Percentiles rank a stretch among this genome's conserved stretches.
Evolutionary conservation across 2,329 filamentous ascomycete species (phyloP).

Genomic region (Boeremia exigua): DNA sequence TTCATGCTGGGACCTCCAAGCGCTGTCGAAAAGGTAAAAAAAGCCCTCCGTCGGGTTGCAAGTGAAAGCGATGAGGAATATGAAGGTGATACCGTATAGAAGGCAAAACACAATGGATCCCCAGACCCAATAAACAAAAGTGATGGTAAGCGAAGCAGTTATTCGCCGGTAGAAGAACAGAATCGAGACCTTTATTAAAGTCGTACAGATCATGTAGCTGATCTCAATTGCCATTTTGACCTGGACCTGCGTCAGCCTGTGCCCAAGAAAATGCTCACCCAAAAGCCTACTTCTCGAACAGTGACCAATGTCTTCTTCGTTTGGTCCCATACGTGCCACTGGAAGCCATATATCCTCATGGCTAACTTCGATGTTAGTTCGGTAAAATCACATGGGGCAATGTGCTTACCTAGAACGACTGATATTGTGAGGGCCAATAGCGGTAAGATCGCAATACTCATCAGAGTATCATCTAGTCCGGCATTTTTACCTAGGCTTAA

Average conservation of each 20-base stretch:
- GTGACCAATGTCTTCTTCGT: slow-evolving; percentile 28
- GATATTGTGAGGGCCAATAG: slow-evolving; percentile 41
- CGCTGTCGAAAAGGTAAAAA: slow-evolving; percentile 47
- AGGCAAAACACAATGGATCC: slow-evolving; percentile 48
- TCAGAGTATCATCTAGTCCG: slow-evolving; percentile 56
- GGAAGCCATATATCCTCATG: slow-evolving; percentile 37
- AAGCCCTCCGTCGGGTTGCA: slow-evolving; percentile 51
- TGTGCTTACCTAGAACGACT: slow-evolving; percentile 32
- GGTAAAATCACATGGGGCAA: no score
- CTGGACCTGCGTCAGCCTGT: slow-evolving; percentile 22
- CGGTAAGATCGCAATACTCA: slow-evolving; percentile 52
- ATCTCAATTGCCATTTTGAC: slow-evolving; percentile 40
- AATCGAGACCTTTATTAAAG: slow-evolving; percentile 43
- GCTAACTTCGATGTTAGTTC: slow-evolving; percentile 26
- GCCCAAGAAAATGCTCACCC: background rate
- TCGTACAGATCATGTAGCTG: slow-evolving; percentile 38
- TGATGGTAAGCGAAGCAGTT: slow-evolving; percentile 42
- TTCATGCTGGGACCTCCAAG: slow-evolving; percentile 40
- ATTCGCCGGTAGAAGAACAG: slow-evolving; percentile 53
- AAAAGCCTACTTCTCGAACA: slow-evolving; percentile 29
- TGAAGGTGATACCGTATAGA: slow-evolving; percentile 48
- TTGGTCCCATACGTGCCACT: slow-evolving; percentile 45
- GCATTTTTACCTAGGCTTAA: slow-evolving; percentile 53
- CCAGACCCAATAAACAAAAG: slow-evolving; percentile 48
- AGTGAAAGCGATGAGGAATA: slow-evolving; percentile 42